Base-by-base conservation (phyloP, 1,284 basidiomycete genomes). In the Ganoderma boninense region DNA sequence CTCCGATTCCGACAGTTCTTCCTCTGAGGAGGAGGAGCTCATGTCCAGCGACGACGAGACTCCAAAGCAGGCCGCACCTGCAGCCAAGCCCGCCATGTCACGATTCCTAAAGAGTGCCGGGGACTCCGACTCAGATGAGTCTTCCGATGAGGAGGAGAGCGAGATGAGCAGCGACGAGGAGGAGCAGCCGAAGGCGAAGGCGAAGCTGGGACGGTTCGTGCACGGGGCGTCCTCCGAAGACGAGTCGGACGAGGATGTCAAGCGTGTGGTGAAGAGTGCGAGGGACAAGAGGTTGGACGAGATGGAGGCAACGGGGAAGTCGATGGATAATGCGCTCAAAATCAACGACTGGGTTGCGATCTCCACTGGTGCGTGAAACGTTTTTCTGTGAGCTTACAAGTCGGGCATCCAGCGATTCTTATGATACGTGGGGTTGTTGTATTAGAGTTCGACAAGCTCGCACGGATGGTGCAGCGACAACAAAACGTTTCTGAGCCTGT, bases 261-360 rank as follows among this genome's bases (percentile, higher is more conserved):
- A 87, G 77, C 86, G 87, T 62, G 87, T 94, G 44, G 90, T 95
- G 66, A 94, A 95, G 80, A 95, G 93, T 78, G 96, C 96, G 56
- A 92, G 92, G 77, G 94, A 96, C 81, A 96, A 95, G 81, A 87
- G 96, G 63, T 81, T 95, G 76, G 95, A 94, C 71, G 95, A 97
- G 85, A 96, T 97, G 88, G 95, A 95, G 82, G 90, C 90, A 2
- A 93, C 93, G 14, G 95, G 96, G 66, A 96, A 94, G 84, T 87
- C 87, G 64, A 97, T 99, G 84, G 95, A 98, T 69, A 99, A 99
- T 81, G 97, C 94, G 35, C 87, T 96, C 76, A 97, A 97, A 86
- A 97, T 97, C 77, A 96, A 95, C 76, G 97, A 99, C 84, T 99
- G 98, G 98, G 92, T 93, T 29, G 92, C 92, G 44, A 98, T 97